Conservation (phyloP, 2,329 filamentous ascomycete species). For the Chaetomium olivaceum region DNA sequence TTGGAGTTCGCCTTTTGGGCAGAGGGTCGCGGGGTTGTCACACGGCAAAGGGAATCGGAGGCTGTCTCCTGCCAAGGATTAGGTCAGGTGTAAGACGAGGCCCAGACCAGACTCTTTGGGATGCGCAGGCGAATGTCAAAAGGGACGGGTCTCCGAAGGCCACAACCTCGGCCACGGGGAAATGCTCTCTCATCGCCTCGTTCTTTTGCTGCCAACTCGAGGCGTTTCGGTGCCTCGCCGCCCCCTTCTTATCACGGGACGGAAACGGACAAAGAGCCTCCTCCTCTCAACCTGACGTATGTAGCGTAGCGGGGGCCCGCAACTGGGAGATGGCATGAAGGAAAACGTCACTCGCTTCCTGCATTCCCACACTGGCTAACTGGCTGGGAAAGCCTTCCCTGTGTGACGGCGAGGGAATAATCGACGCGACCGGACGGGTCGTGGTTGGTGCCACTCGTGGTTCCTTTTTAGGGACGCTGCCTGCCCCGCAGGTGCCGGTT, state of each 20-base stretch:
- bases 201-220: not conserved
- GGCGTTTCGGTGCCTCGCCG: not conserved
- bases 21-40: not conserved
- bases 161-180: not conserved
- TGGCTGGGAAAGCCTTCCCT: not conserved
- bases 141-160: not conserved
- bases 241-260: not conserved
- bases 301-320: not conserved
- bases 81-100: not conserved
- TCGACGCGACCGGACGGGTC: not conserved
- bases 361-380: not conserved
- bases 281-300: not conserved
- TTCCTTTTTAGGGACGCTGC: not conserved
- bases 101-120: not conserved
- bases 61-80: not conserved
- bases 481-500: not conserved
- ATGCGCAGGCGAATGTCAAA: not conserved
- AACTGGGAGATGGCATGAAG: not conserved
- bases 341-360: not conserved
- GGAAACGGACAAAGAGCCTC: not conserved
- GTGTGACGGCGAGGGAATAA: slow-evolving; percentile 1
- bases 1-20: too few relatives aligned
- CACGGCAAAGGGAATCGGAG: not conserved
- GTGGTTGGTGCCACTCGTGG: not conserved
- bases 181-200: not conserved